These are phyloP conservation scores for Teunomyces funiuensis DNA, from an alignment of 805 yeast genomes.

Conservation along the genomic window DNA sequence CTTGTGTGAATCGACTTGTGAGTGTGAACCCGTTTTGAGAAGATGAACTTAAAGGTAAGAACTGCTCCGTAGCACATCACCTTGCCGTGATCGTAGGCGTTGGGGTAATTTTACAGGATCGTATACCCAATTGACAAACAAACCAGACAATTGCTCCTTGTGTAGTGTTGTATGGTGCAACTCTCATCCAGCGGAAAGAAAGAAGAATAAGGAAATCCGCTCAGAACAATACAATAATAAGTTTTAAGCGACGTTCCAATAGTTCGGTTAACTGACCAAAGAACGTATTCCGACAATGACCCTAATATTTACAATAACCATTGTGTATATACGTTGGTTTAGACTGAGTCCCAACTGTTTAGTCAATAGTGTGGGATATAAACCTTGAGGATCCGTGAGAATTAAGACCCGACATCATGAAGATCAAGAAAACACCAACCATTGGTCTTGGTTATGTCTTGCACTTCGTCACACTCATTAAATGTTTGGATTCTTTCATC, in stretches of 20 bases:
- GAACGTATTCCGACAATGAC: constrained; percentile 61
- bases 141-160: constrained; percentile 63
- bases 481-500: constrained; percentile 1
- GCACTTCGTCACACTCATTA: background rate
- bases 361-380: constrained; percentile 62
- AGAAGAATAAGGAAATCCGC: constrained; percentile 60
- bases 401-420: constrained; percentile 65
- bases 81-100: constrained; percentile 57
- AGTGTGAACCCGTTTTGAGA: constrained; percentile 52
- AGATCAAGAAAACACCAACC: constrained; percentile 33
- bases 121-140: constrained; percentile 72
- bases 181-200: constrained; percentile 18
- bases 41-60: constrained; percentile 49
- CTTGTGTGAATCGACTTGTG: constrained; percentile 10
- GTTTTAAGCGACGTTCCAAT: constrained; percentile 60
- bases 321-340: constrained; percentile 56
- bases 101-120: constrained; percentile 46
- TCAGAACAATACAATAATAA: constrained; percentile 48
- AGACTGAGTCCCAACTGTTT: constrained; percentile 48
- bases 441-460: constrained; percentile 15
- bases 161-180: constrained; percentile 50
- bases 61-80: constrained; percentile 74
- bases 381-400: constrained; percentile 76
- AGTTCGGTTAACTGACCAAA: constrained; percentile 59
- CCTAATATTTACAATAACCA: constrained; percentile 64